Evolutionary conservation across 2,329 filamentous ascomycete species (phyloP).

Genomic region (Penicillium sp.): DNA sequence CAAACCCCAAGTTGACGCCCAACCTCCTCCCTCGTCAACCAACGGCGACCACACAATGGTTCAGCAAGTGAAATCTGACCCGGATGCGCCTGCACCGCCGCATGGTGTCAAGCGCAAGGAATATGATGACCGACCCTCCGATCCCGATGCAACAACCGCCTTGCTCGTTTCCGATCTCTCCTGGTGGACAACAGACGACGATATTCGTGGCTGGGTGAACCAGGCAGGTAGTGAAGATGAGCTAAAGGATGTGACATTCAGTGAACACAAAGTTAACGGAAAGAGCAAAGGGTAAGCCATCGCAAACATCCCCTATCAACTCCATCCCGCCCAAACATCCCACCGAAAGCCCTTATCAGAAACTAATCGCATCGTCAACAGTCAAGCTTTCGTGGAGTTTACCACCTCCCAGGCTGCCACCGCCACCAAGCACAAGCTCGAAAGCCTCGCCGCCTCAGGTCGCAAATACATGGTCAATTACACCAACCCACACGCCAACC

Average conservation of each 20-base stretch:
- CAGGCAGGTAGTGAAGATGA: constrained; percentile 80
- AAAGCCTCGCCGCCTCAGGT: constrained; percentile 58
- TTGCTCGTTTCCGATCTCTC: constrained; percentile 85
- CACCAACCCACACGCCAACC: constrained; percentile 74
- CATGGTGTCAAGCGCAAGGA: constrained; percentile 66
- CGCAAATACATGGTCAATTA: constrained; percentile 73
- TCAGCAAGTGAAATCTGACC: constrained; percentile 19
- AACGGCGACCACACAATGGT: constrained; percentile 14
- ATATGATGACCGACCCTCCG: constrained; percentile 55
- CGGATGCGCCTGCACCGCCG: constrained; percentile 26
- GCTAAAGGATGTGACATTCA: constrained; percentile 91
- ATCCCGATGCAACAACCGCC: constrained; percentile 65
- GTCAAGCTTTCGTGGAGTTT: constrained; percentile 83
- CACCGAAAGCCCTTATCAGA: not conserved
- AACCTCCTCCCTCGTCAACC: not conserved
- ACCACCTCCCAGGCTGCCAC: constrained; percentile 79
- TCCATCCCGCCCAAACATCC: too few relatives aligned
- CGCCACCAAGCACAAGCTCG: constrained; percentile 78
- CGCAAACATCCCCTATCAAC: not conserved
- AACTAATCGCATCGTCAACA: constrained; percentile 28
- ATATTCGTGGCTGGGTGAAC: constrained; percentile 82
- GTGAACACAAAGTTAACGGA: constrained; percentile 97
- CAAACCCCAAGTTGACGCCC: constrained; percentile 5
- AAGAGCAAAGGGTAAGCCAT: constrained; percentile 88
- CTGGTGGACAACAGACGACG: constrained; percentile 98